A percentile compares a stretch with the other conserved stretches of the same genome.
Evolutionary conservation across 2,329 filamentous ascomycete species (phyloP).

Genomic region (Plenodomus biglobosus): DNA sequence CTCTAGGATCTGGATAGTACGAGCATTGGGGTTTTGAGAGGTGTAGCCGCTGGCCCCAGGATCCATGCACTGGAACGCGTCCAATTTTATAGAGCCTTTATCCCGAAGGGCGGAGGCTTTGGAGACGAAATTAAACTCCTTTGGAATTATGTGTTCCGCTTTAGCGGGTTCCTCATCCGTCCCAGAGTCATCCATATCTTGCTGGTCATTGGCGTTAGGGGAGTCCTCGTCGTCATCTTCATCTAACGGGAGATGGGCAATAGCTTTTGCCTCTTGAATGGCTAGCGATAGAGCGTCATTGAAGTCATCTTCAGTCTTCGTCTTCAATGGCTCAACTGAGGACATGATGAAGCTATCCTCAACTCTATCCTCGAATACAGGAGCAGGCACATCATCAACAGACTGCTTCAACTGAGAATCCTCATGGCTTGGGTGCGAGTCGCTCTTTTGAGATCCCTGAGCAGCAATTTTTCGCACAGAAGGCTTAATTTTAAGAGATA

Average conservation of each 20-base stretch:
- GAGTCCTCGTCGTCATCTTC: conserved; percentile 41
- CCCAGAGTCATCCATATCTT: conserved; percentile 19
- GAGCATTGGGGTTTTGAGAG: conserved; percentile 67
- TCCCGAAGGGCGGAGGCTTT: conserved; percentile 7
- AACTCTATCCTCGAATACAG: conserved; percentile 22
- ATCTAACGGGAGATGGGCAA: conserved; percentile 57
- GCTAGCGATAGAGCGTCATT: conserved; percentile 63
- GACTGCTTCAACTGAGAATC: conserved; percentile 20
- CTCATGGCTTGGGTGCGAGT: conserved; percentile 45
- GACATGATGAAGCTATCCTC: conserved; percentile 34
- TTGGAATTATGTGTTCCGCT: conserved; percentile 11
- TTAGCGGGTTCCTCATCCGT: conserved; percentile 28
- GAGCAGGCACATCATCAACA: conserved; percentile 2
- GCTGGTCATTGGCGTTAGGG: conserved; percentile 28
- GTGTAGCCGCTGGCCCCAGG: conserved; percentile 51
- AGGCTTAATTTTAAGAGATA: conserved; percentile 56
- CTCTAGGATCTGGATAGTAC: conserved; percentile 75
- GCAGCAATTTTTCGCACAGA: conserved; percentile 46
- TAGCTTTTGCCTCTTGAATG: conserved; percentile 64
- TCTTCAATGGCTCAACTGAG: conserved; percentile 4
- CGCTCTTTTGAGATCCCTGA: conserved; percentile 34
- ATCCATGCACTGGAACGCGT: conserved; percentile 62
- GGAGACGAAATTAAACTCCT: conserved; percentile 7
- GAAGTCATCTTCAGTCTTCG: conserved; percentile 6
- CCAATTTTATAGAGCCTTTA: conserved; percentile 32